phyloP scores from a whole-genome alignment of 805 yeast species.

The Saccharomyces cerevisiae region DNA sequence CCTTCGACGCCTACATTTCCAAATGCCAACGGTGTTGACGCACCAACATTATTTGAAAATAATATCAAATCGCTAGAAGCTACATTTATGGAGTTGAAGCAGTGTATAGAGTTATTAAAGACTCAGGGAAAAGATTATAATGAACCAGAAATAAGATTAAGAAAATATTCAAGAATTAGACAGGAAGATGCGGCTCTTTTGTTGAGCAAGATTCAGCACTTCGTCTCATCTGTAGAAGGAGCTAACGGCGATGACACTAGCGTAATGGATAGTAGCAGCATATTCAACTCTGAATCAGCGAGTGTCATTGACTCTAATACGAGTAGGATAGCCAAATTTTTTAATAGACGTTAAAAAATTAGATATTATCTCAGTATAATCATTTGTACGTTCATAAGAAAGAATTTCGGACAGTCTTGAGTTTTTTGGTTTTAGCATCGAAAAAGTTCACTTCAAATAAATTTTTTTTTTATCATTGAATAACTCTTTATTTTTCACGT shows the following conservation, averaged over 20 bases:
- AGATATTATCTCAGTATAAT: background rate
- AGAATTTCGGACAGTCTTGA: background rate
- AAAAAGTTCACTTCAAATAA: background rate
- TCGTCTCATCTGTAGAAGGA: background rate
- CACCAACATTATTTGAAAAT: slow-evolving; percentile 23
- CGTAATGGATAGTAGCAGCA: background rate
- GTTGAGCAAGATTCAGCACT: slow-evolving; percentile 38
- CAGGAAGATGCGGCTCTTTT: slow-evolving; percentile 61
- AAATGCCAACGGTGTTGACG: slow-evolving; percentile 6
- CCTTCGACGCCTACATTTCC: slow-evolving; percentile 19
- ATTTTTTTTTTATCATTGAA: background rate
- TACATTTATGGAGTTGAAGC: slow-evolving; percentile 72
- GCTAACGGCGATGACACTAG: slow-evolving; percentile 1
- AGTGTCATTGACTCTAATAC: slow-evolving; percentile 9
- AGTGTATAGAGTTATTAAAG: slow-evolving; percentile 63
- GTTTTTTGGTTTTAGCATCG: background rate
- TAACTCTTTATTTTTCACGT: background rate
- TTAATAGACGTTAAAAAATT: slow-evolving; percentile 16
- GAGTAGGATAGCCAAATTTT: slow-evolving; percentile 22
- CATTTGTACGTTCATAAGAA: background rate
- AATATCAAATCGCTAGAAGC: slow-evolving; percentile 50
- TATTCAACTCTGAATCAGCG: background rate
- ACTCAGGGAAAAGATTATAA: slow-evolving; percentile 56
- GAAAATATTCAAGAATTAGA: slow-evolving; percentile 64
- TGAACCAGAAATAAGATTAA: slow-evolving; percentile 46